Conservation (phyloP, 163 green algal genomes). For the Coccomyxa subellipsoidea region DNA sequence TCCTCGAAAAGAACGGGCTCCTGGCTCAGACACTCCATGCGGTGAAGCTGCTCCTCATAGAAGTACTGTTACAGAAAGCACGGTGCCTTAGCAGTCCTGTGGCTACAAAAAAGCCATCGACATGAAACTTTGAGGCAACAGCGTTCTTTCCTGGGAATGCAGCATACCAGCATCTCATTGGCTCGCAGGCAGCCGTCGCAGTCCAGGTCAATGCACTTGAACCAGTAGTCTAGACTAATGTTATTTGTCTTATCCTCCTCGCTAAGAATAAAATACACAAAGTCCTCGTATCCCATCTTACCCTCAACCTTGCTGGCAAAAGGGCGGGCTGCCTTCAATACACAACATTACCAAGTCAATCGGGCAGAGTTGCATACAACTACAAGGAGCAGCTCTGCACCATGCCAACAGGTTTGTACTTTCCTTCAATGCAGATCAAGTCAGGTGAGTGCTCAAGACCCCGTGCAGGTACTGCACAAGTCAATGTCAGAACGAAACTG, state of each 20-base stretch:
- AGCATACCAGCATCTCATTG: constrained; percentile 76
- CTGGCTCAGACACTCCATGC: constrained; percentile 94
- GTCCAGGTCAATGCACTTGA: constrained; percentile 91
- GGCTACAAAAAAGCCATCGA: neutral
- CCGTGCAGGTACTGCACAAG: too few species aligned
- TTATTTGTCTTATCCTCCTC: constrained; percentile 98
- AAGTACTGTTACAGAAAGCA: constrained; percentile 71
- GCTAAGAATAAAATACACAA: constrained; percentile 98
- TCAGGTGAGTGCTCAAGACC: too few species aligned
- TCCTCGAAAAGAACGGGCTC: constrained; percentile 95
- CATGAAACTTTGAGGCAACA: too few species aligned
- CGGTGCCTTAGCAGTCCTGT: neutral
- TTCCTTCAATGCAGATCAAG: too few species aligned
- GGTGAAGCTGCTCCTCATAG: constrained; percentile 98
- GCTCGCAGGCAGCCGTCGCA: constrained; percentile 77
- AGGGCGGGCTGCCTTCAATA: constrained; percentile 62
- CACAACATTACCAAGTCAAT: neutral
- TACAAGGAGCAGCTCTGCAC: too few species aligned
- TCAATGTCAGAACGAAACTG: too few species aligned
- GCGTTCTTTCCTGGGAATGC: neutral
- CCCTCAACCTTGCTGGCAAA: constrained; percentile 67
- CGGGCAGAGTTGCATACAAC: too few species aligned
- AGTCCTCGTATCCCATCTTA: constrained; percentile 98
- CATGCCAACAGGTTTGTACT: too few species aligned
- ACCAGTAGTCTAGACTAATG: constrained; percentile 94